phyloP scores from a whole-genome alignment of 768 basidiomycete species.

The Podaxis pistillaris region DNA sequence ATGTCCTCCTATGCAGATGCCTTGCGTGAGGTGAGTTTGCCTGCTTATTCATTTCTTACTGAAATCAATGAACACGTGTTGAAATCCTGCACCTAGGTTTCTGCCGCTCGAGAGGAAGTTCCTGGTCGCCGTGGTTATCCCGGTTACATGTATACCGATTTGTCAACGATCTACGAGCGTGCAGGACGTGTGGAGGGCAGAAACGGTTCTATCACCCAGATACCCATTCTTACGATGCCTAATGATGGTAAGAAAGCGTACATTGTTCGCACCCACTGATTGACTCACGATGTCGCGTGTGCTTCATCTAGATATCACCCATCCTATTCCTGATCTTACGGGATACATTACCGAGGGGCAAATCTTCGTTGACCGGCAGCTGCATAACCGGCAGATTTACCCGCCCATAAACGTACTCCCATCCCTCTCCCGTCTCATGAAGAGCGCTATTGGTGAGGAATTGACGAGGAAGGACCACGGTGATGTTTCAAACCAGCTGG shows the following conservation, averaged over 20 bases:
- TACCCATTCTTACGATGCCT: conserved; percentile 99
- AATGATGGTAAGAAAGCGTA: conserved; percentile 78
- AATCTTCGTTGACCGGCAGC: conserved; percentile 96
- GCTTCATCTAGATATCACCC: conserved; percentile 87
- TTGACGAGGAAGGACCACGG: conserved; percentile 98
- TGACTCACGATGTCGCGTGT: conserved; percentile 10
- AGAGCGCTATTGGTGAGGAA: conserved; percentile 98
- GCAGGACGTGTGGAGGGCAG: conserved; percentile 97
- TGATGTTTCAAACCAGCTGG: conserved; percentile 98
- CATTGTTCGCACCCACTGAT: conserved; percentile 18
- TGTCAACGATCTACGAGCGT: conserved; percentile 99
- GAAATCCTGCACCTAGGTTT: conserved; percentile 56
- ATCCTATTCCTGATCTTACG: conserved; percentile 98
- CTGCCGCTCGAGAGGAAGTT: conserved; percentile 98
- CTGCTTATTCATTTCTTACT: conserved; percentile 15
- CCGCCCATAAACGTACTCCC: conserved; percentile 99
- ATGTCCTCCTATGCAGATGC: conserved; percentile 99
- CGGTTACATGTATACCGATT: conserved; percentile 98
- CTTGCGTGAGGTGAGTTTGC: conserved; percentile 74
- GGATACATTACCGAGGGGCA: conserved; percentile 99
- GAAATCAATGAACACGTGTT: conserved; percentile 19
- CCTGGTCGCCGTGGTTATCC: conserved; percentile 99
- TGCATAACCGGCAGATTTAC: conserved; percentile 97
- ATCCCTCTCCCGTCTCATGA: conserved; percentile 98
- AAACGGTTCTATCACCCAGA: conserved; percentile 99